phyloP scores from a whole-genome alignment of 805 yeast genomes.

The Huiozyma sinensis region DNA sequence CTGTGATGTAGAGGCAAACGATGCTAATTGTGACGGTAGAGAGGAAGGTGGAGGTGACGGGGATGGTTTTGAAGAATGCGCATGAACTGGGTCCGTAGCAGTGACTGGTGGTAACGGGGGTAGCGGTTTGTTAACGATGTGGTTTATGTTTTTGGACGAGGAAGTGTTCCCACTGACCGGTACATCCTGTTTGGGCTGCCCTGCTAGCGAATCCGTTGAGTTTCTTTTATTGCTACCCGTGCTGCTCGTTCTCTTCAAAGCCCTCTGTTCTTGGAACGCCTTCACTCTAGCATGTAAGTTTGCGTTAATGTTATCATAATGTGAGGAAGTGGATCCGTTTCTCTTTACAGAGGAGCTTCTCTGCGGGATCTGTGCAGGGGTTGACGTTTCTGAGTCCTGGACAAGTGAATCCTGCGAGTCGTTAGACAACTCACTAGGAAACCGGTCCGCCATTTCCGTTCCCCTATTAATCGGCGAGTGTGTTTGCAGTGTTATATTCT shows the following conservation, averaged over 20 bases:
- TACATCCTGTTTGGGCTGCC: neutral
- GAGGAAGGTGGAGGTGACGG: too few species aligned
- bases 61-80: neutral
- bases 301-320: conserved; percentile 40
- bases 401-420: too few species aligned
- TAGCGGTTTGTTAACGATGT: conserved; percentile 30
- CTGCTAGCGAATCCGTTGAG: neutral
- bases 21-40: too few species aligned
- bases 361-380: too few species aligned
- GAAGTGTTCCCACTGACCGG: conserved; percentile 1
- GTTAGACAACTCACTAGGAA: too few species aligned
- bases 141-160: conserved; percentile 15
- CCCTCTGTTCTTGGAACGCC: conserved; percentile 80
- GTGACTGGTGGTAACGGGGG: conserved; percentile 31
- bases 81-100: neutral
- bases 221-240: conserved; percentile 16
- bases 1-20: neutral
- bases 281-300: conserved; percentile 78
- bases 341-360: conserved; percentile 3
- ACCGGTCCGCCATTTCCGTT: too few species aligned
- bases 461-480: too few species aligned
- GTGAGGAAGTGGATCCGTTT: conserved; percentile 21
- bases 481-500: too few species aligned
- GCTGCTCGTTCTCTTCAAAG: conserved; percentile 32
- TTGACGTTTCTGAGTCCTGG: too few species aligned